These are phyloP conservation scores for Kandelia obovata DNA, from an alignment of 345 rosid genomes.

Conservation along the genomic window DNA sequence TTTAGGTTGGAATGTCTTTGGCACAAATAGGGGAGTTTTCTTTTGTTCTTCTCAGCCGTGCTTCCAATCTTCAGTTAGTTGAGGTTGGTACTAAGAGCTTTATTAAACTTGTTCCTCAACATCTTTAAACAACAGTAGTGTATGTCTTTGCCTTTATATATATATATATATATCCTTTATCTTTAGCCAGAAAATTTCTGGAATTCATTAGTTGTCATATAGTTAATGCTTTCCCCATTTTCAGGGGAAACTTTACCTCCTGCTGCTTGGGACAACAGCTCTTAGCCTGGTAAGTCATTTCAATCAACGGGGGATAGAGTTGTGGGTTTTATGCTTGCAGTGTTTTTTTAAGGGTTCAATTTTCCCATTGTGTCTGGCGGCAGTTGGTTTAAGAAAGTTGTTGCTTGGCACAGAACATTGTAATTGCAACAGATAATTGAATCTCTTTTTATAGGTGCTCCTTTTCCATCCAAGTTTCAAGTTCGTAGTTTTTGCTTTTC, in stretches of 20 bases:
- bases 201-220: neutral
- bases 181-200: neutral
- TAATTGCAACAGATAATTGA: neutral
- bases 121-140: neutral
- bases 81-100: slow-evolving; percentile 50
- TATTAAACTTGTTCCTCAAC: neutral
- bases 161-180: neutral
- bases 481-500: neutral
- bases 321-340: neutral
- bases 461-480: neutral
- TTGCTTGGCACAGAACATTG: neutral
- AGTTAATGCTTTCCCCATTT: slow-evolving; percentile 15
- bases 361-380: neutral
- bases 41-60: slow-evolving; percentile 94
- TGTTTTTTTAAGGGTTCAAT: neutral
- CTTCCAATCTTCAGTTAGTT: slow-evolving; percentile 92
- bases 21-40: slow-evolving; percentile 99
- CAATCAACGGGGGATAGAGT: neutral
- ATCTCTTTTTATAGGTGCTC: neutral
- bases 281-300: slow-evolving; percentile 61
- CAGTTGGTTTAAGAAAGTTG: neutral
- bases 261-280: slow-evolving; percentile 96
- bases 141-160: neutral
- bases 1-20: slow-evolving; percentile 87
- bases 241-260: slow-evolving; percentile 82